Percentiles rank a stretch among this genome's conserved stretches.
Evolutionary conservation across 2,329 filamentous ascomycete species (phyloP).

Genomic region (Phyllosticta capitalensis): DNA sequence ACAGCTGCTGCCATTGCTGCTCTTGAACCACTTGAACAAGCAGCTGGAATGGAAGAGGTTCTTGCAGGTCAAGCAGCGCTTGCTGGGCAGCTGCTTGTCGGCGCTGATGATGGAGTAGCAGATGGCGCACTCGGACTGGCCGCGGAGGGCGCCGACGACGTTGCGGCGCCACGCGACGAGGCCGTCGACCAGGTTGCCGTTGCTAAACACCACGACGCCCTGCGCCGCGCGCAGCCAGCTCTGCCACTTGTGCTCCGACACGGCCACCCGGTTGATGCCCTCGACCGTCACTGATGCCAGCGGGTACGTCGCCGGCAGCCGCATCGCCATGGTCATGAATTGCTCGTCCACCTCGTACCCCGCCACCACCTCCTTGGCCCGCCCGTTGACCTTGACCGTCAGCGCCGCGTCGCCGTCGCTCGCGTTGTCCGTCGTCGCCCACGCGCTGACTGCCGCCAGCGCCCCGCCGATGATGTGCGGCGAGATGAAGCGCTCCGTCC

Average conservation of each 20-base stretch:
- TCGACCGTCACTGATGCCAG: constrained; percentile 68
- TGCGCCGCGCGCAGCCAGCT: constrained; percentile 82
- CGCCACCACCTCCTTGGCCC: constrained; percentile 67
- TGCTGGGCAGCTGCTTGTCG: constrained; percentile 84
- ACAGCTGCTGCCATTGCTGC: constrained; percentile 82
- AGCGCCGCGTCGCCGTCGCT: constrained; percentile 43
- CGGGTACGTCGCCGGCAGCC: constrained; percentile 72
- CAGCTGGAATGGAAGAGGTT: constrained; percentile 86
- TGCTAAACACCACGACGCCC: constrained; percentile 87
- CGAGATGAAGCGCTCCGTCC: constrained; percentile 66
- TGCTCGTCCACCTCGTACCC: constrained; percentile 84
- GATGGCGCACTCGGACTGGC: constrained; percentile 90
- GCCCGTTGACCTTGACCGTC: constrained; percentile 60
- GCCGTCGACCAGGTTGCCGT: constrained; percentile 80
- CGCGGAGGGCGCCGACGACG: constrained; percentile 78
- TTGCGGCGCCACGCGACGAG: constrained; percentile 78
- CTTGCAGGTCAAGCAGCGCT: constrained; percentile 84
- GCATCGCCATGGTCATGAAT: constrained; percentile 71
- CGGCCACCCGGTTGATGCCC: constrained; percentile 72
- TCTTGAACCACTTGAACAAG: constrained; percentile 95
- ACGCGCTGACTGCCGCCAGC: constrained; percentile 57
- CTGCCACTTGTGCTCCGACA: constrained; percentile 87
- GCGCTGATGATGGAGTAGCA: constrained; percentile 90
- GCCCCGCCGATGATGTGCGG: constrained; percentile 56
- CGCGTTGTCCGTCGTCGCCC: constrained; percentile 42